These are phyloP conservation scores for Botryotinia narcissicola DNA, from an alignment of 2,329 filamentous ascomycete genomes.

Conservation along the genomic window DNA sequence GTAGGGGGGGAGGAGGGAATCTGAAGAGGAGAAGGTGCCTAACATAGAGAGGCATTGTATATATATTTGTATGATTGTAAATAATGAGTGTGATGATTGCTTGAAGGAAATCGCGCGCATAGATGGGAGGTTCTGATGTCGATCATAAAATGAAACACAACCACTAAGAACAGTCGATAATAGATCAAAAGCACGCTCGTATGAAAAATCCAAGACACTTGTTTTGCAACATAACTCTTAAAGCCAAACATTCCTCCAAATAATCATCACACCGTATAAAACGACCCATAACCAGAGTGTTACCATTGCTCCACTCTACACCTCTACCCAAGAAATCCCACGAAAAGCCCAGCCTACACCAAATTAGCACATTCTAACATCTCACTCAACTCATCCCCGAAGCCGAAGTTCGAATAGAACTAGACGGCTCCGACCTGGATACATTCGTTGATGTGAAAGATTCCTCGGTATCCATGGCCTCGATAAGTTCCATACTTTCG, in stretches of 20 bases:
- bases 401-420: slow-evolving; percentile 30
- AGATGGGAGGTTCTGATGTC: not conserved
- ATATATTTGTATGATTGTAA: not conserved
- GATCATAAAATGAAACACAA: not conserved
- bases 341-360: not conserved
- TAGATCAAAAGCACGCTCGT: not conserved
- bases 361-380: not conserved
- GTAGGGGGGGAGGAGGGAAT: not conserved
- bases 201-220: not conserved
- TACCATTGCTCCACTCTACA: not conserved
- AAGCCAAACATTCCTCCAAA: not conserved
- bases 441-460: slow-evolving; percentile 26
- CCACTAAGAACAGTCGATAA: not conserved
- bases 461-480: slow-evolving; percentile 25
- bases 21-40: not conserved
- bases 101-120: not conserved
- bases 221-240: not conserved
- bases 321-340: not conserved
- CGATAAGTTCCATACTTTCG: slow-evolving; percentile 18
- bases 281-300: not conserved
- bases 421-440: slow-evolving; percentile 30
- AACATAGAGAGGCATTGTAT: not conserved
- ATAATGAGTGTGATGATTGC: not conserved
- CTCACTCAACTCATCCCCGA: slow-evolving; percentile 25
- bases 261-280: not conserved